Evolutionary conservation across 2,329 filamentous ascomycete genomes (phyloP).

Genomic region (Verticillium klebahnii): DNA sequence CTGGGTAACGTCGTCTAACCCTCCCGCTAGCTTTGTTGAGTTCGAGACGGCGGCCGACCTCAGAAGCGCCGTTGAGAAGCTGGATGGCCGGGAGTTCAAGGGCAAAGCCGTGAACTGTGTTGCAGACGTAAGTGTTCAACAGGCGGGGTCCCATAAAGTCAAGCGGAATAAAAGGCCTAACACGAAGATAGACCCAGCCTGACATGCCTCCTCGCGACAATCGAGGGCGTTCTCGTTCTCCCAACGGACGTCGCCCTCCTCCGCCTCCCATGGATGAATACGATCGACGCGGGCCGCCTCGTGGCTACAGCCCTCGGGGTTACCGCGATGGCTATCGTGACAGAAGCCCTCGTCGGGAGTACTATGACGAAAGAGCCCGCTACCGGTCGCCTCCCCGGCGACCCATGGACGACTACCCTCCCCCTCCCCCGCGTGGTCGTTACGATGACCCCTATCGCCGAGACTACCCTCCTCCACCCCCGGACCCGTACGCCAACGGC

Average conservation of each 20-base stretch:
- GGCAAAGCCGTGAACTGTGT: conserved; percentile 79
- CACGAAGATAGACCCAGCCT: conserved; percentile 61
- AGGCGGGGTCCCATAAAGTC: conserved; percentile 7
- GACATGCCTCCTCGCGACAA: conserved; percentile 66
- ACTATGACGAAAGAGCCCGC: conserved; percentile 79
- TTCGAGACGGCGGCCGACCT: conserved; percentile 92
- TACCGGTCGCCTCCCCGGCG: conserved; percentile 79
- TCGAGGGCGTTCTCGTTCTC: conserved; percentile 72
- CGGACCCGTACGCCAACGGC: conserved; percentile 55
- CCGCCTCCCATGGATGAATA: conserved; percentile 72
- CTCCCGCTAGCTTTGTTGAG: conserved; percentile 75
- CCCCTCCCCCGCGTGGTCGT: conserved; percentile 58
- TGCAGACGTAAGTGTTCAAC: conserved; percentile 66
- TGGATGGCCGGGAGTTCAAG: conserved; percentile 91
- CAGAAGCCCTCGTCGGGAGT: conserved; percentile 78
- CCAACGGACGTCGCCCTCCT: conserved; percentile 60
- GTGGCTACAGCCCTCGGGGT: conserved; percentile 74
- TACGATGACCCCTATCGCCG: conserved; percentile 76
- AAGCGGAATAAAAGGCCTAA: conserved; percentile 2
- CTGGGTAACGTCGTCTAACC: not conserved
- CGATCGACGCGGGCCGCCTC: conserved; percentile 69
- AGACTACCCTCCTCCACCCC: conserved; percentile 60
- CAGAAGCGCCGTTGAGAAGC: conserved; percentile 87
- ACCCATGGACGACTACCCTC: conserved; percentile 72
- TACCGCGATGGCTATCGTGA: conserved; percentile 78